A percentile compares a stretch with the other conserved stretches of the same genome.
Evolutionary conservation across 768 basidiomycete species (phyloP).

Genomic region (Brasilioporus rufonigricans): DNA sequence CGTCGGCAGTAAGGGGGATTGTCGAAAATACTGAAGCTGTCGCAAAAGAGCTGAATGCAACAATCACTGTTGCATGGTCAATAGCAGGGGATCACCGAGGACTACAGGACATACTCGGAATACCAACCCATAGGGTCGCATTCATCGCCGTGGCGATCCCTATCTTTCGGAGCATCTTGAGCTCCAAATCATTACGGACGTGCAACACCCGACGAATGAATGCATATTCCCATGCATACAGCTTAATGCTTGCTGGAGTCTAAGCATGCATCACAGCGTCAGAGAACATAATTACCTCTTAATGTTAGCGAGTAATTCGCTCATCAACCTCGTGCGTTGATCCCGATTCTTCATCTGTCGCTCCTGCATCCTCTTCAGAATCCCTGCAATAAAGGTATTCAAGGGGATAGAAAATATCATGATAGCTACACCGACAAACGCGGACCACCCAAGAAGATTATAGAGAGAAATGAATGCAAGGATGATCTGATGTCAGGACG

Average conservation of each 20-base stretch:
- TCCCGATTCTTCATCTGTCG: constrained; percentile 94
- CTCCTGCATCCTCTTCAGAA: constrained; percentile 75
- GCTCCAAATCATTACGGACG: constrained; percentile 79
- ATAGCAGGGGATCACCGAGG: not conserved
- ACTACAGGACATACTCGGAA: constrained; percentile 43
- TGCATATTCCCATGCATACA: constrained; percentile 94
- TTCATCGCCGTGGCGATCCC: constrained; percentile 71
- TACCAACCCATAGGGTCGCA: constrained; percentile 62
- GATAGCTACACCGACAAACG: constrained; percentile 84
- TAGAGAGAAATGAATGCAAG: constrained; percentile 91
- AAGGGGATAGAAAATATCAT: constrained; percentile 83
- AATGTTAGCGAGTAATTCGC: constrained; percentile 89
- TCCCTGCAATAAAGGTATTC: constrained; percentile 68
- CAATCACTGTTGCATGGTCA: constrained; percentile 45
- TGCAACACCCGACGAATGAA: constrained; percentile 78
- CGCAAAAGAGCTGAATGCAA: constrained; percentile 82
- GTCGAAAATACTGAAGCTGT: constrained; percentile 60
- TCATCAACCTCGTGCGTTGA: constrained; percentile 82
- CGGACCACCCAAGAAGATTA: constrained; percentile 86
- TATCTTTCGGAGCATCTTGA: constrained; percentile 80
- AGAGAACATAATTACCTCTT: constrained; percentile 50
- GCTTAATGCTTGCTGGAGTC: constrained; percentile 64
- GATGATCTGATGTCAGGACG: constrained; percentile 52
- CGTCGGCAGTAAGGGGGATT: constrained; percentile 77
- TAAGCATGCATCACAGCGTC: not conserved